Evolutionary conservation across 345 rosid species (phyloP).

Genomic region (Camelina neglecta): DNA sequence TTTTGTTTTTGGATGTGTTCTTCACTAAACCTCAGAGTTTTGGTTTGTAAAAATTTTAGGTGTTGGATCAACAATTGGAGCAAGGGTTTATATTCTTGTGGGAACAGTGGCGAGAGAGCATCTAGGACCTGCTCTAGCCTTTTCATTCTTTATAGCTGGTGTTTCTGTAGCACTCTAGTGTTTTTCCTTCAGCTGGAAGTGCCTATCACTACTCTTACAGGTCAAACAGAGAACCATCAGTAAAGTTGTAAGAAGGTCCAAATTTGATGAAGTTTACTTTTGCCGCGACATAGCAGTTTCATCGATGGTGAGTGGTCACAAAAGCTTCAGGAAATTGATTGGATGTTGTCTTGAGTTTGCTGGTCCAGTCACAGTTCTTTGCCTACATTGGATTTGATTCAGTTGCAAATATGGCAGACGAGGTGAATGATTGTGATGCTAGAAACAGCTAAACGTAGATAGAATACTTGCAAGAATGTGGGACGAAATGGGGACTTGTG

Average conservation of each 20-base stretch:
- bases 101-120: conserved; percentile 99
- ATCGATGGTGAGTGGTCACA: too few species aligned
- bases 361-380: conserved; percentile 39
- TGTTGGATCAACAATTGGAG: conserved; percentile 97
- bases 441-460: too few species aligned
- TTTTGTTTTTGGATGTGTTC: background rate
- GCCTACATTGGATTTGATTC: conserved; percentile 93
- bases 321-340: too few species aligned
- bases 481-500: too few species aligned
- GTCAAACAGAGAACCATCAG: too few species aligned
- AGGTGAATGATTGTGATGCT: conserved; percentile 48
- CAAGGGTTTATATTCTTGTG: conserved; percentile 97
- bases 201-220: conserved; percentile 96
- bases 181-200: conserved; percentile 98
- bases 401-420: conserved; percentile 98
- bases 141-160: conserved; percentile 93
- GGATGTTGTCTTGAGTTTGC: too few species aligned
- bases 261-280: conserved; percentile 49
- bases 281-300: conserved; percentile 38
- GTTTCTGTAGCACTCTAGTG: conserved; percentile 89
- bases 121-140: conserved; percentile 87
- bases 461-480: too few species aligned
- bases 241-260: too few species aligned
- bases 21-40: background rate
- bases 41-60: conserved; percentile 47